Base-by-base conservation (phyloP, 805 yeast genomes). In the Ogataea nitratoaversa region DNA sequence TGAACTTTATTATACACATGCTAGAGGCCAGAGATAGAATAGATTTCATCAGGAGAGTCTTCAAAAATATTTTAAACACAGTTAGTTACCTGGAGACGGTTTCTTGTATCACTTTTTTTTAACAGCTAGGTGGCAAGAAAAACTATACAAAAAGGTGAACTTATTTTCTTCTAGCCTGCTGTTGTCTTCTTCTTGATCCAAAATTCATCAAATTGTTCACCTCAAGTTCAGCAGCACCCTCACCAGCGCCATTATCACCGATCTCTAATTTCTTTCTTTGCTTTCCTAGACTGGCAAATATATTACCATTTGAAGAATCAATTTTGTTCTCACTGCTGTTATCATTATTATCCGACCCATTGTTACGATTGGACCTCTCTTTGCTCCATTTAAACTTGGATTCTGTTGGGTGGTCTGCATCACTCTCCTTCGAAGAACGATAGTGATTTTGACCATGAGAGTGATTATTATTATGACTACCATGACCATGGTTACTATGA, bases 211-310 rank as follows among this genome's bases (percentile, higher is more conserved):
- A 41, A n/a, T 47, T 54, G 34, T 52, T 58, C 20, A 56, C 51
- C 36, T 56, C 62, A 11, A 51, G 56, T 24, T 47, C 49, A 28
- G 44, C 50, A 12, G 50, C 59, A 17, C 50, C 59, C 23, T 48
- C 50, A 20, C 48, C 48, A n/a, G 47, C 38, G 2, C 54, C 54
- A 24, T 48, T 48, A 19, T 50, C 52, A 33, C 41, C 50, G 27
- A 52, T 44, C 24, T 52, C 56, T 24, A 58, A 43, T 35, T 50
- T 55, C 47, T 56, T 57, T 43, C 63, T 47, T 34, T 56, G 52
- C 32, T 53, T 57, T 6, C 63, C 62, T 16, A 58, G 40, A 30
- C 48, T 44, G 4, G 59, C 53, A 42, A 57, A 53, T 25, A 48
- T 51, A 31, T 34, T 27, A 14, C 37, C 37, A 27, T 34, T 34